Evolutionary conservation across 306 rosid species (phyloP), one percentile per base, ranked within the genome.

Genomic region (Psophocarpus tetragonolobus): DNA sequence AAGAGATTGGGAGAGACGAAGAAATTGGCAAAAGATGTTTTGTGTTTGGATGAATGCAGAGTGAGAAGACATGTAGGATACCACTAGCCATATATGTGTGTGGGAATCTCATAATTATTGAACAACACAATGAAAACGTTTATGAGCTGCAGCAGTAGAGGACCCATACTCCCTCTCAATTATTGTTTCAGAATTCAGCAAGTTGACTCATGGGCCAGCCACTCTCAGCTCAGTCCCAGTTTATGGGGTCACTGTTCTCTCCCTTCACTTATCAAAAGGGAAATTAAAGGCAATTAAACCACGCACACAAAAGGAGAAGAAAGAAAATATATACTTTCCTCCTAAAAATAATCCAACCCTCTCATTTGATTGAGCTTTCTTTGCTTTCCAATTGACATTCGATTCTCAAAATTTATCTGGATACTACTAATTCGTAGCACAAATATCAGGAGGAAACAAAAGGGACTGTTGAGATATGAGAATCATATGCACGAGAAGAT

Each of bases 101-200:
- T 81, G 61, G 80, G 85, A 81, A 81, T 85, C 81, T 87, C 85
- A 85, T 15, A 60, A 60, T 87, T 79, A 88, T 85, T 85, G 84
- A 79, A 76, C 84, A 84, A 80, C 61, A 82, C 48, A 73, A 60
- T 77, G 70, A 82, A 80, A 71, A 80, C 60, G 79, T 68, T 63
- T 38, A 47, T 24, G 67, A 78, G 73, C 29, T 20, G 30, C 41
- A 77, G 50, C 60, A 81, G 58, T 36, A 42, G 69, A 78, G 89
- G 83, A 62, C 86, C 88, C 87, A 73, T 84, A 56, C 71, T 44
- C 47, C 67, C 38, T 36, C 79, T 85, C 86, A 63, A 85, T 87
- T 80, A 89, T 85, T 85, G 84, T 80, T 82, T 73, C 84, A 41
- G 66, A 64, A 74, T 87, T 73, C 68, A 32, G 32, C 86, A 81